phyloP scores from a whole-genome alignment of 352 stramenopile species.

The Phytophthora macrochlamydospora region DNA sequence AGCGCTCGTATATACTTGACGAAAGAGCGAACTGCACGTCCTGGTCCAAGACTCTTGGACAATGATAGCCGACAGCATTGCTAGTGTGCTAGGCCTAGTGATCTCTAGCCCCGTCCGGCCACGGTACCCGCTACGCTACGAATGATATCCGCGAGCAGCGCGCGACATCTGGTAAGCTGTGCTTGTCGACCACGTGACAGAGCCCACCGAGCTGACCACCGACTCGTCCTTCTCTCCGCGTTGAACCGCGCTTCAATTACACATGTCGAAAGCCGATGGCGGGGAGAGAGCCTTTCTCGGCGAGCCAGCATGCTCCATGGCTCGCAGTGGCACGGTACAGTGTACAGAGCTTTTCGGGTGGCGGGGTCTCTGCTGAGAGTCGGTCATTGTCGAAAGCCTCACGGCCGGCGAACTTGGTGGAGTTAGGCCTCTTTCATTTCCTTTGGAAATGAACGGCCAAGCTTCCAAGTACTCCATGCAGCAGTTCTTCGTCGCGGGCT shows the following conservation, averaged over 20 bases:
- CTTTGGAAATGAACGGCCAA: slow-evolving; percentile 26
- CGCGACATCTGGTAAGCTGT: slow-evolving; percentile 21
- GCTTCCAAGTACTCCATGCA: slow-evolving; percentile 36
- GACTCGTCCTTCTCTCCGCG: not conserved
- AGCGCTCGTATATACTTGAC: too few species aligned
- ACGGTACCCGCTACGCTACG: not conserved
- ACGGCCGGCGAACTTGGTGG: slow-evolving; percentile 29
- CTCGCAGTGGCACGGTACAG: slow-evolving; percentile 1
- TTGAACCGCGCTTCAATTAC: slow-evolving; percentile 6
- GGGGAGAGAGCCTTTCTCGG: slow-evolving; percentile 17
- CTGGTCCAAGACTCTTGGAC: too few species aligned
- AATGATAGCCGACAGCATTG: too few species aligned
- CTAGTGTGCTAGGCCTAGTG: too few species aligned
- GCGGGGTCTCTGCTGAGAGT: not conserved
- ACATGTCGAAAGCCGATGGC: slow-evolving; percentile 3
- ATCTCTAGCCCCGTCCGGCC: too few species aligned
- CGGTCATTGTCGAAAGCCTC: slow-evolving; percentile 31
- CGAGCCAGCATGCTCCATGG: slow-evolving; percentile 9
- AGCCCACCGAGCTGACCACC: slow-evolving; percentile 1
- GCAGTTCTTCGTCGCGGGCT: slow-evolving; percentile 33
- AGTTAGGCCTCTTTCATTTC: slow-evolving; percentile 16
- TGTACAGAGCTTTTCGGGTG: not conserved
- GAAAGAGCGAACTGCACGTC: too few species aligned
- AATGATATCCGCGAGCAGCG: not conserved
- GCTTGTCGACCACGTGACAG: slow-evolving; percentile 9